A percentile compares a stretch with the other conserved stretches of the same genome.
Conservation (phyloP, 495 filamentous ascomycete species). For the Oleoguttula mirabilis region DNA sequence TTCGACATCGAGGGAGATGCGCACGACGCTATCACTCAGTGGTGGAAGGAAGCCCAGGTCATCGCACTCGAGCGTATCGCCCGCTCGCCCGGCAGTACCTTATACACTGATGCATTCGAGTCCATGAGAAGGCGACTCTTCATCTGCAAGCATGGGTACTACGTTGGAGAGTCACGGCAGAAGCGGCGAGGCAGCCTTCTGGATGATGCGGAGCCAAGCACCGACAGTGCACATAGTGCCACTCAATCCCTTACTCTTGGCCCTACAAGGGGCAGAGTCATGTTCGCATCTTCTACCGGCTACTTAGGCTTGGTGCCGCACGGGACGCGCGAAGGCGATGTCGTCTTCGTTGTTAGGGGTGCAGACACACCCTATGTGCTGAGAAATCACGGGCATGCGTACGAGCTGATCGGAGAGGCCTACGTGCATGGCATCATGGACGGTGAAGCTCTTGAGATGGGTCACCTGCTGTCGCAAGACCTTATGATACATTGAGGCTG, state of each 20-base stretch:
- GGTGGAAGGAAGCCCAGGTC: constrained; percentile 16
- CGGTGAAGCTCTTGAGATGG: constrained; percentile 12
- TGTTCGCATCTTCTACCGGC: constrained; percentile 12
- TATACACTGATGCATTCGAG: constrained; percentile 15
- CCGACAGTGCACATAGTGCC: constrained; percentile 5
- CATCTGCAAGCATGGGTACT: constrained; percentile 18
- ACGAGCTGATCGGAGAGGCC: constrained; percentile 16
- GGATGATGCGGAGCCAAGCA: constrained; percentile 2
- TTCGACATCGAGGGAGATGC: background rate
- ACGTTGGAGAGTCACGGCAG: background rate
- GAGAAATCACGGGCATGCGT: constrained; percentile 4
- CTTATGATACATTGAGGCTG: constrained; percentile 6
- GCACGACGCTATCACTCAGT: constrained; percentile 3
- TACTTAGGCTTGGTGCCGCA: constrained; percentile 15
- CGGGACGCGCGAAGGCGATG: constrained; percentile 14
- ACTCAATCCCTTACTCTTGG: constrained; percentile 12
- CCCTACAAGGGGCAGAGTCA: constrained; percentile 14
- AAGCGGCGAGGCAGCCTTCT: constrained; percentile 9
- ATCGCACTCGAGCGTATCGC: constrained; percentile 13
- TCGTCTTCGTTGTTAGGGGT: constrained; percentile 14
- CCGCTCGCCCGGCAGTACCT: constrained; percentile 16
- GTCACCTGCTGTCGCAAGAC: constrained; percentile 3
- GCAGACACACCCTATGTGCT: constrained; percentile 16
- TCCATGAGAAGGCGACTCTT: constrained; percentile 8
- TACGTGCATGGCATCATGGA: constrained; percentile 18